Evolutionary conservation across 225 moss, liverwort and hornwort genomes (phyloP).

Genomic region (Thuidium tamariscinum): DNA sequence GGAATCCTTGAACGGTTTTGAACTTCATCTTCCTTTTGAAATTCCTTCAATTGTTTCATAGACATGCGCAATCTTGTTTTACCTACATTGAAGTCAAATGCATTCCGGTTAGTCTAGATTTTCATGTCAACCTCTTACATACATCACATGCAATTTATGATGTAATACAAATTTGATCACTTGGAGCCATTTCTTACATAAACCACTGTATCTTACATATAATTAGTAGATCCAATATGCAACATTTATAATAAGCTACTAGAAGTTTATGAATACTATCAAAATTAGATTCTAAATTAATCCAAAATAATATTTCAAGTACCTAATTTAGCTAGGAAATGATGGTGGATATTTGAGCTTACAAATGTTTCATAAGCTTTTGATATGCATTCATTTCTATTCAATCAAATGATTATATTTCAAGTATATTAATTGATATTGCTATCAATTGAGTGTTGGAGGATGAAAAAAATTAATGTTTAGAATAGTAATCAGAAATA

Average conservation of each 20-base stretch:
- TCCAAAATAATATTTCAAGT: not conserved
- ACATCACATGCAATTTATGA: not conserved
- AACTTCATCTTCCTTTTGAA: not conserved
- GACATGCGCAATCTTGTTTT: not conserved
- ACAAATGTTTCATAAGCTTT: too few relatives aligned
- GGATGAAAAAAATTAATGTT: not conserved
- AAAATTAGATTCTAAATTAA: not conserved
- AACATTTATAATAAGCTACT: not conserved
- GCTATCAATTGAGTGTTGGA: not conserved
- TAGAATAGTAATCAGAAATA: rapidly evolving
- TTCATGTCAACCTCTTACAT: not conserved
- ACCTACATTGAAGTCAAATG: not conserved
- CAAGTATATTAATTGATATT: not conserved
- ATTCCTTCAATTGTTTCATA: not conserved
- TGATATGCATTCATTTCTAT: too few relatives aligned
- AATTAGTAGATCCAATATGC: not conserved
- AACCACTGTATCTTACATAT: not conserved
- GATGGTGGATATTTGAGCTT: too few relatives aligned
- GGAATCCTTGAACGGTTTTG: not conserved
- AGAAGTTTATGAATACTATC: too few relatives aligned
- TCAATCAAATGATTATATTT: not conserved
- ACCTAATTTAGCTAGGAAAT: too few relatives aligned
- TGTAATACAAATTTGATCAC: not conserved
- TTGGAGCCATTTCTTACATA: rapidly evolving
- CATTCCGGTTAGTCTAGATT: too few relatives aligned